Evolutionary conservation across 2,329 filamentous ascomycete genomes (phyloP), one percentile per base, ranked within the genome.

Genomic region (Hypomyces perniciosus): DNA sequence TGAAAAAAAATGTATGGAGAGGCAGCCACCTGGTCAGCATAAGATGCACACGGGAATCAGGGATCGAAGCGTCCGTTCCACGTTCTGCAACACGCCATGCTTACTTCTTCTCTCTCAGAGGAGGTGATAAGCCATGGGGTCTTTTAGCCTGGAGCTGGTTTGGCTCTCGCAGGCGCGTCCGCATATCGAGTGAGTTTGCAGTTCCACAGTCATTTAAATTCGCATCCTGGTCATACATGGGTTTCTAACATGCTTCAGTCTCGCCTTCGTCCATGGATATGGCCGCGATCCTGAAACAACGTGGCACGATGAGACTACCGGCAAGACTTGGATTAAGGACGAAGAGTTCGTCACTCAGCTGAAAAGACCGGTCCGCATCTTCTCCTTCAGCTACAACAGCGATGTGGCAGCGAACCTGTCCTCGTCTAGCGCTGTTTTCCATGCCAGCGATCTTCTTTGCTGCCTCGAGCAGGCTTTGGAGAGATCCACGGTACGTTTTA

Each of bases 241-340:
- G 46, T 50, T 26, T 44, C 13, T 3, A 75, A 12, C n/a, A 7
- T 4, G 12, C 4, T 2, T 8, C n/a, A 62, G 59, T 43, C 50
- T 62, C 26, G 51, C 61, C 37, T 62, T 54, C 39, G 57, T 62
- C 9, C 59, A 62, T 48, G 59, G 57, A 20, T 49, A 59, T 38
- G 60, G 59, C 4, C 50, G 54, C 1, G 53, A 54, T 20, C 46
- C 57, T 3, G 51, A 56, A 35, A 43, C 50, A 2, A 57, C 59
- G 6, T 62, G 60, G 60, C 53, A 61, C 26, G 56, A 62, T 35
- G 56, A 57, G 12, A 44, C 41, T 6, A 56, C 60, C 5, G 60
- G 60, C 3, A 61, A 61, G 41, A 57, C 53, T 8, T 62, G 60
- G 60, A 58, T 61, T 10, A 56, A 55, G 5, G 59, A 62, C 27